Conservation (phyloP, 345 rosid species). For the Jatropha curcas region DNA sequence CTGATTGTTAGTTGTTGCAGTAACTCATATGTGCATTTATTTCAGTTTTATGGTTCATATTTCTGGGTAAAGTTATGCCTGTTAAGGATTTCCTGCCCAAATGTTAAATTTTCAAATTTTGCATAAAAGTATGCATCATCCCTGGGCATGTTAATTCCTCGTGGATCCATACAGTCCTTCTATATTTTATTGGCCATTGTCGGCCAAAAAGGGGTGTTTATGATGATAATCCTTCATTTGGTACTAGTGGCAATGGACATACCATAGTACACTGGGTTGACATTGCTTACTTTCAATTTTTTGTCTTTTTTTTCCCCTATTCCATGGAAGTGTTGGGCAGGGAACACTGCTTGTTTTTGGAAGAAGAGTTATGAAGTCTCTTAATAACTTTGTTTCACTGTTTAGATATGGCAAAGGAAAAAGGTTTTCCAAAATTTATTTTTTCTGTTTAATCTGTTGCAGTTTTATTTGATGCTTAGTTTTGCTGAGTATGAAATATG, state of each 20-base stretch:
- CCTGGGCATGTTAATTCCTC: background rate
- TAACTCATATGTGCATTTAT: background rate
- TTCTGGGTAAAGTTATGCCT: background rate
- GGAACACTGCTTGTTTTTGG: background rate
- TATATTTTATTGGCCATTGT: background rate
- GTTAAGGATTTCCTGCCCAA: background rate
- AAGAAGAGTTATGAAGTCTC: background rate
- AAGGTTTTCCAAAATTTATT: too few species aligned
- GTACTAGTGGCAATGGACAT: background rate
- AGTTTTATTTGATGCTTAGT: too few species aligned
- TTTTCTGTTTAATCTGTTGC: too few species aligned
- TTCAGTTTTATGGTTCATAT: background rate
- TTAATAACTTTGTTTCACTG: too few species aligned
- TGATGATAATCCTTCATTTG: background rate
- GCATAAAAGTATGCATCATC: background rate
- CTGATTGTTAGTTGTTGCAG: background rate
- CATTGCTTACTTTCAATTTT: background rate
- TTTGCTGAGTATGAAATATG: too few species aligned
- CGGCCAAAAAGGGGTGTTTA: too few species aligned
- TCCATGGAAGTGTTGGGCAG: background rate
- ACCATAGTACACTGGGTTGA: background rate
- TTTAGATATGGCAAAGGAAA: too few species aligned
- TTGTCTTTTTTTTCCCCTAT: background rate
- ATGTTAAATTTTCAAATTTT: background rate
- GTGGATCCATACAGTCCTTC: background rate